These are phyloP conservation scores for Mycosarcoma mackinlayi DNA, from an alignment of 1,284 basidiomycete species.

Conservation along the genomic window DNA sequence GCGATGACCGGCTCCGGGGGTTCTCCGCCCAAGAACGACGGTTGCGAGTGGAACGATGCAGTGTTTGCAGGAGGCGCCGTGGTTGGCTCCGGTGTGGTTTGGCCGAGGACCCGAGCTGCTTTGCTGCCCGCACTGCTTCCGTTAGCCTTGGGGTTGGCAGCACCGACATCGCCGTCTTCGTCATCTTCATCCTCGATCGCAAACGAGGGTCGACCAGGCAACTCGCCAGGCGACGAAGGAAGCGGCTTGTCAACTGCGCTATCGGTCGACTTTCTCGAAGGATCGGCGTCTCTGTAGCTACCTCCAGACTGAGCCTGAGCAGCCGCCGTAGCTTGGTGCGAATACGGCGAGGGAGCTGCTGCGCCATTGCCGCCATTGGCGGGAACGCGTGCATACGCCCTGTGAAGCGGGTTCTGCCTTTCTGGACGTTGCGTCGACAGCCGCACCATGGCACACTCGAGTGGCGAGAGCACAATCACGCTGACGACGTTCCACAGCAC, in stretches of 20 bases:
- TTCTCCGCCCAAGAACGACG: constrained; percentile 40
- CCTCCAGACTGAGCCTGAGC: constrained; percentile 43
- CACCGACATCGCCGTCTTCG: constrained; percentile 25
- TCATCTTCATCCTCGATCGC: constrained; percentile 61
- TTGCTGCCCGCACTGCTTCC: constrained; percentile 4
- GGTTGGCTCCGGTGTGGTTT: constrained; percentile 5
- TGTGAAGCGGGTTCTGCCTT: constrained; percentile 61
- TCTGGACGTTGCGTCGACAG: constrained; percentile 62
- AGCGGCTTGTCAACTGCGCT: constrained; percentile 40
- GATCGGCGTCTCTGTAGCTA: constrained; percentile 26
- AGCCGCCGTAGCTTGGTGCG: constrained; percentile 57
- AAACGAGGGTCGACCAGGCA: constrained; percentile 50
- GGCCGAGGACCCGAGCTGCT: constrained; percentile 22
- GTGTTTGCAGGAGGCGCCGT: not conserved
- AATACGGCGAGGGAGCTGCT: constrained; percentile 43
- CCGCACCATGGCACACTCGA: constrained; percentile 64
- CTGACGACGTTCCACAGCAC: constrained; percentile 56
- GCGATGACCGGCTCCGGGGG: constrained; percentile 66
- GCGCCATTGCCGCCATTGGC: constrained; percentile 6
- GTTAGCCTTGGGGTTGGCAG: constrained; percentile 7
- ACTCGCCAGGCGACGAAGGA: constrained; percentile 35
- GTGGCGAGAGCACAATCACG: constrained; percentile 55
- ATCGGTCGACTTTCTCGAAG: constrained; percentile 29
- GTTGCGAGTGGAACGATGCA: constrained; percentile 14
- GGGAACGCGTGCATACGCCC: constrained; percentile 55